A percentile compares a stretch with the other conserved stretches of the same genome.
phyloP scores from a whole-genome alignment of 2,329 filamentous ascomycete species.

The Coccinonectria pachysandricola region DNA sequence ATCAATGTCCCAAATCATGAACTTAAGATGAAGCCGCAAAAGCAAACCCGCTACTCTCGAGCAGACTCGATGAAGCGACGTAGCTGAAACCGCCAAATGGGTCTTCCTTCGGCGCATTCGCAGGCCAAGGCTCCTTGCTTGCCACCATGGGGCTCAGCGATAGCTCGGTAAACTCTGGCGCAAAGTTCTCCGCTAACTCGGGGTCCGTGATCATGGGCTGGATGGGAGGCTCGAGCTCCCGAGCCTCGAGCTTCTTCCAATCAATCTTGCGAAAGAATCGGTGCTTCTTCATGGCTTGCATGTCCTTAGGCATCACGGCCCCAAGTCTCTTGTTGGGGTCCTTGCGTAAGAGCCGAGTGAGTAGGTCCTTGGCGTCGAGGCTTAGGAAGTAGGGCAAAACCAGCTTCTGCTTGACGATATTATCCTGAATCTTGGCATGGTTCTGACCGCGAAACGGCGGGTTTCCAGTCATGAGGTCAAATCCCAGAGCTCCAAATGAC shows the following conservation, averaged over 20 bases:
- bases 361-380: constrained; percentile 84
- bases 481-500: constrained; percentile 89
- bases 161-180: constrained; percentile 80
- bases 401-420: constrained; percentile 89
- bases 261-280: constrained; percentile 96
- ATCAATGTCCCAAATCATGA: too few relatives aligned
- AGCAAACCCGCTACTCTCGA: constrained; percentile 38
- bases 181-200: constrained; percentile 93
- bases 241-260: constrained; percentile 75
- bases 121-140: constrained; percentile 31
- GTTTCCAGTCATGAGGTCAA: constrained; percentile 83
- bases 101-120: constrained; percentile 38
- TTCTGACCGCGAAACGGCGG: constrained; percentile 88
- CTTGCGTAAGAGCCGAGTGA: constrained; percentile 82
- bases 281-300: constrained; percentile 78
- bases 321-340: constrained; percentile 87
- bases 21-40: constrained; percentile 14
- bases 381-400: constrained; percentile 82
- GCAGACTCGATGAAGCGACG: constrained; percentile 46
- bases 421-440: constrained; percentile 89
- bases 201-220: constrained; percentile 91
- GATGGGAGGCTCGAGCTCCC: constrained; percentile 82
- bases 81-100: constrained; percentile 56
- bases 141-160: constrained; percentile 63
- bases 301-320: constrained; percentile 77